Evolutionary conservation across 139 green algal species (phyloP), one percentile per base, ranked within the genome.

Genomic region (Micractinium sp.): DNA sequence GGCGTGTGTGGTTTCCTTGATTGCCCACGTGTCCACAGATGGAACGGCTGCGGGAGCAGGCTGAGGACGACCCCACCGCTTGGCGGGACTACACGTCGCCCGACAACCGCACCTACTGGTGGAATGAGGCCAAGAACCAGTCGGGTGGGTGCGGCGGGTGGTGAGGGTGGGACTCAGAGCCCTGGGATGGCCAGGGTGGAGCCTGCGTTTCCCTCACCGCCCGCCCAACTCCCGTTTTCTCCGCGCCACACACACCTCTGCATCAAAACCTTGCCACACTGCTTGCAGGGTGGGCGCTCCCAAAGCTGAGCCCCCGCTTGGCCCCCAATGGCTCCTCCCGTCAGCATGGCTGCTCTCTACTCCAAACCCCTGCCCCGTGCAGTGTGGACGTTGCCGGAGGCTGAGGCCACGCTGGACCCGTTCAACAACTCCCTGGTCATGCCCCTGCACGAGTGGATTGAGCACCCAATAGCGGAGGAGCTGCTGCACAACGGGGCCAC

Each of bases 371-470:
- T 12, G 9, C 29, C 15, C 25, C 14, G 7, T 66, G 83, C 83
- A 80, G 73, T 90, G 47, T 89, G 79, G 87, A n/a, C 71, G 80
- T 69, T 90, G 78, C 95, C 94, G 15, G 33, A 81, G 2, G 47
- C 90, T 29, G 76, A 85, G 15, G 31, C 85, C 1, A 74, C 89
- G 36, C 82, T 97, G 38, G 87, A 99, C 85, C 89, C 95, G 4
- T 99, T 98, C 91, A 85, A 97, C 89, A 98, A 98, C 90, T 75
- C 76, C 0, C 63, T 97, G 22, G 91, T 95, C 84, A 97, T 97
- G 90, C 90, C 95, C 36, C 91, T 98, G 69, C 36, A 87, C 25
- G 95, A 98, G 23, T 99, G 97, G 75, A 89, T 97, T 16, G 82
- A 95, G 89, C 92, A 95, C 33, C 93, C 93, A 0, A 90, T 97